A percentile compares a stretch with the other conserved stretches of the same genome.
phyloP scores from a whole-genome alignment of 2,329 filamentous ascomycete species.

The Ustilaginoidea virens region DNA sequence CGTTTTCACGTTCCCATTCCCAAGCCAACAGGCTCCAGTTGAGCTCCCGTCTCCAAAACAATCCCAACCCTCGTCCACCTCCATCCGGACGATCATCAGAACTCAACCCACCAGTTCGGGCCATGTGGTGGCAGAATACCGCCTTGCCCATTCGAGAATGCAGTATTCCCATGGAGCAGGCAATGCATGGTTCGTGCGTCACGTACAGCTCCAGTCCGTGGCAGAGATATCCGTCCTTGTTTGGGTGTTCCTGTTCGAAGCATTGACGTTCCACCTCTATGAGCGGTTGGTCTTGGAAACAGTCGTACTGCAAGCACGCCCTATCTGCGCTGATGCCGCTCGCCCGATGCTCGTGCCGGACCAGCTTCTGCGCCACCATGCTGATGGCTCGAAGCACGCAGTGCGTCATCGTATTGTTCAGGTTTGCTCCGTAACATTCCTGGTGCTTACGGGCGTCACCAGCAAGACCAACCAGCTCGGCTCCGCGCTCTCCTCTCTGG shows the following conservation, averaged over 20 bases:
- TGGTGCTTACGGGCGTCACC: slow-evolving; percentile 60
- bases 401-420: slow-evolving; percentile 65
- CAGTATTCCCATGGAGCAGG: slow-evolving; percentile 92
- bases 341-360: slow-evolving; percentile 34
- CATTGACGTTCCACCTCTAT: slow-evolving; percentile 49
- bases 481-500: slow-evolving; percentile 37
- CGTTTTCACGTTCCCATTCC: slow-evolving; percentile 47
- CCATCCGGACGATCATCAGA: slow-evolving; percentile 51
- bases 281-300: slow-evolving; percentile 54
- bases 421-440: slow-evolving; percentile 28
- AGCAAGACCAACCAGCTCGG: slow-evolving; percentile 53
- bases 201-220: slow-evolving; percentile 87
- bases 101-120: slow-evolving; percentile 65
- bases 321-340: slow-evolving; percentile 17
- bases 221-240: slow-evolving; percentile 76
- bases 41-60: slow-evolving; percentile 61
- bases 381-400: slow-evolving; percentile 65
- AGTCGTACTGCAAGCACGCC: slow-evolving; percentile 37
- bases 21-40: slow-evolving; percentile 78
- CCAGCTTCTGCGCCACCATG: slow-evolving; percentile 59
- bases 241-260: slow-evolving; percentile 48
- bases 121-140: slow-evolving; percentile 68
- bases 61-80: slow-evolving; percentile 45
- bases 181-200: slow-evolving; percentile 89
- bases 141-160: slow-evolving; percentile 85